phyloP scores from a whole-genome alignment of 768 basidiomycete species.

The Hypholoma sublateritium region DNA sequence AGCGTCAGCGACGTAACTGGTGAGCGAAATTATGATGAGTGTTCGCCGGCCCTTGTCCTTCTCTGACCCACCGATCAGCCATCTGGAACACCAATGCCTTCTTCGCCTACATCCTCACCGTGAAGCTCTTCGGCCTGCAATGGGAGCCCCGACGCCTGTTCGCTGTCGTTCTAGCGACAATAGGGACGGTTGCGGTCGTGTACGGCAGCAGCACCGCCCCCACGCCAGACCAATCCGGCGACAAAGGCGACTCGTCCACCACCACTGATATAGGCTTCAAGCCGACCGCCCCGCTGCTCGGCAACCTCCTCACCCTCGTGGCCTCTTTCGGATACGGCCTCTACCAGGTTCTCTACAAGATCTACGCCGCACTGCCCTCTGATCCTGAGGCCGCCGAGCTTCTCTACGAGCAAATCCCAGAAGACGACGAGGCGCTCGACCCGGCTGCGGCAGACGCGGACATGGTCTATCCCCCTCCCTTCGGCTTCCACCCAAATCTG shows the following conservation, averaged over 20 bases:
- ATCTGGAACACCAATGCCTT: slow-evolving; percentile 92
- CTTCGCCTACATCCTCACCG: slow-evolving; percentile 87
- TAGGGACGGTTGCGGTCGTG: slow-evolving; percentile 78
- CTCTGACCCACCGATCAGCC: slow-evolving; percentile 28
- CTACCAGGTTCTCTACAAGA: slow-evolving; percentile 87
- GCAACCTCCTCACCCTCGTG: slow-evolving; percentile 70
- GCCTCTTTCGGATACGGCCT: slow-evolving; percentile 74
- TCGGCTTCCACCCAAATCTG: slow-evolving; percentile 83
- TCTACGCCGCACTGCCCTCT: slow-evolving; percentile 68
- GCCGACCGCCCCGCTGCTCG: slow-evolving; percentile 59
- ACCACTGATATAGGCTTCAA: slow-evolving; percentile 19
- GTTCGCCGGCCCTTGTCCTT: slow-evolving; percentile 14
- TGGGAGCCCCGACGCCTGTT: slow-evolving; percentile 66
- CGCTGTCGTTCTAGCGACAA: slow-evolving; percentile 78
- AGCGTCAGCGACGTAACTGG: slow-evolving; percentile 84
- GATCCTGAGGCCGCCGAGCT: slow-evolving; percentile 51
- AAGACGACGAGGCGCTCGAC: slow-evolving; percentile 29
- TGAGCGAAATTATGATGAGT: slow-evolving; percentile 22
- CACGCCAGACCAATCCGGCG: slow-evolving; percentile 8
- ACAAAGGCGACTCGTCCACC: slow-evolving; percentile 10
- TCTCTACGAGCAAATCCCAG: slow-evolving; percentile 46
- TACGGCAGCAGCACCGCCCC: slow-evolving; percentile 63
- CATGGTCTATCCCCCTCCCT: slow-evolving; percentile 59
- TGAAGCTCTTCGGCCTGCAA: slow-evolving; percentile 60
- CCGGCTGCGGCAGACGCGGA: slow-evolving; percentile 27